Evolutionary conservation across 2,329 filamentous ascomycete species (phyloP).

Genomic region (Cordyceps sp.): DNA sequence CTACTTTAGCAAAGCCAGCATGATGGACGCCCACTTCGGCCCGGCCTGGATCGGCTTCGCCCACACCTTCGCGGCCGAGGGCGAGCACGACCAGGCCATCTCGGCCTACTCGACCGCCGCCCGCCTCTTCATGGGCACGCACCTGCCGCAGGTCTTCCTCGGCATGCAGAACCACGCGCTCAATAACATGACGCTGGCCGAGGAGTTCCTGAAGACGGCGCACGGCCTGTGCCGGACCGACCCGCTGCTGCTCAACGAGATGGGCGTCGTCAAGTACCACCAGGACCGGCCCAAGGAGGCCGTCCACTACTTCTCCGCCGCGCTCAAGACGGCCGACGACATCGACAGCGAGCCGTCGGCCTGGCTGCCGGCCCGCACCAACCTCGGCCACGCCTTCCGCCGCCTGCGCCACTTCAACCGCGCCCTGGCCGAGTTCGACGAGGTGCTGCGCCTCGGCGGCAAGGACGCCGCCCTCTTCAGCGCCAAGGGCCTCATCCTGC

Average conservation of each 20-base stretch:
- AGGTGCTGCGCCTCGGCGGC: slow-evolving; percentile 67
- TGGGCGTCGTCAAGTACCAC: slow-evolving; percentile 92
- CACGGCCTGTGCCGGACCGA: slow-evolving; percentile 72
- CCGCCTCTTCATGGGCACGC: slow-evolving; percentile 87
- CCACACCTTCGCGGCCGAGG: slow-evolving; percentile 93
- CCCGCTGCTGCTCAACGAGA: slow-evolving; percentile 82
- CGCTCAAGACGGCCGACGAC: slow-evolving; percentile 61
- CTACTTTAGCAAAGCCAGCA: slow-evolving; percentile 92
- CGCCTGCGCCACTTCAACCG: slow-evolving; percentile 51
- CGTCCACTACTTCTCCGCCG: slow-evolving; percentile 58
- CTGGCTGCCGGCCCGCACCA: slow-evolving; percentile 71
- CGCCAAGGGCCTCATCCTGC: slow-evolving; percentile 67
- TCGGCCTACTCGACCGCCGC: slow-evolving; percentile 94
- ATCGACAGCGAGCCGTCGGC: slow-evolving; percentile 70
- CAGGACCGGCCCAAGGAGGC: slow-evolving; percentile 66
- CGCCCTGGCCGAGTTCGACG: slow-evolving; percentile 68
- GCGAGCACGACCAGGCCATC: slow-evolving; percentile 95
- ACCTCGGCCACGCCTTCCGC: slow-evolving; percentile 77
- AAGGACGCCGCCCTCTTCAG: slow-evolving; percentile 66
- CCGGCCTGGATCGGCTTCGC: slow-evolving; percentile 98
- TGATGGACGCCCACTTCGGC: slow-evolving; percentile 95
- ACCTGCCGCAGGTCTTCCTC: slow-evolving; percentile 85
- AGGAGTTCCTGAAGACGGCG: slow-evolving; percentile 85
- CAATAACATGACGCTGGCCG: slow-evolving; percentile 84
- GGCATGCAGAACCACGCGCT: slow-evolving; percentile 97